Conservation (phyloP, 2,329 filamentous ascomycete species). For the Dactylellina cionopaga region DNA sequence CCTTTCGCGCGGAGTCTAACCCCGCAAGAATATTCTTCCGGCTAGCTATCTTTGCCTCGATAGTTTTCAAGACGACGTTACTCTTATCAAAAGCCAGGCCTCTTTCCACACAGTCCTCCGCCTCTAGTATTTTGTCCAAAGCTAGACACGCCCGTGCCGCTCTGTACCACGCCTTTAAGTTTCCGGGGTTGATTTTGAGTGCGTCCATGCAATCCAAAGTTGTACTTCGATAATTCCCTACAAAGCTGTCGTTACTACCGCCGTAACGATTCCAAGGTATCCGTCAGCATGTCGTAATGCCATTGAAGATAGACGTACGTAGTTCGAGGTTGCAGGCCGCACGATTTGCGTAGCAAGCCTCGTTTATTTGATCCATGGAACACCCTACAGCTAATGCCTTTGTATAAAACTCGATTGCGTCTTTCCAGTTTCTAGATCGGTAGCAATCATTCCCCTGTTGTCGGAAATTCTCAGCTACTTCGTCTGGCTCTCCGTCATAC, state of each 20-base stretch:
- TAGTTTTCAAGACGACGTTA: constrained; percentile 73
- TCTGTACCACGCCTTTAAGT: constrained; percentile 92
- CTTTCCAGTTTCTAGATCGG: constrained; percentile 74
- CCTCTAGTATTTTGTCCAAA: constrained; percentile 80
- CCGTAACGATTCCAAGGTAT: background rate
- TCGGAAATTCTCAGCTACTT: constrained; percentile 85
- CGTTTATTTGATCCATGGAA: constrained; percentile 68
- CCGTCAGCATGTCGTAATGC: too few relatives aligned
- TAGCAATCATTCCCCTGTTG: constrained; percentile 88
- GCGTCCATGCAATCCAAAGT: constrained; percentile 84
- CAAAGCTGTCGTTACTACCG: constrained; percentile 18
- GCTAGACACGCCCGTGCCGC: constrained; percentile 80
- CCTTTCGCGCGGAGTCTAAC: constrained; percentile 68
- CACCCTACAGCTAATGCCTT: constrained; percentile 79
- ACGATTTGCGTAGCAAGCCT: constrained; percentile 84
- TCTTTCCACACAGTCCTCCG: constrained; percentile 78
- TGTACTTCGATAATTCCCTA: constrained; percentile 85
- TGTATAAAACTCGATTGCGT: constrained; percentile 90
- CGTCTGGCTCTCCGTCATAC: constrained; percentile 88
- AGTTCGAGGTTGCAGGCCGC: constrained; percentile 89
- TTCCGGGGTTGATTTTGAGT: constrained; percentile 79
- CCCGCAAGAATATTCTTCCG: constrained; percentile 69
- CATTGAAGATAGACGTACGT: constrained; percentile 63
- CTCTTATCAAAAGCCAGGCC: constrained; percentile 77
- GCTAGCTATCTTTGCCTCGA: constrained; percentile 72